A percentile compares a stretch with the other conserved stretches of the same genome.
Evolutionary conservation across 305 asterid species (phyloP).

Genomic region (Fraxinus floribunda): DNA sequence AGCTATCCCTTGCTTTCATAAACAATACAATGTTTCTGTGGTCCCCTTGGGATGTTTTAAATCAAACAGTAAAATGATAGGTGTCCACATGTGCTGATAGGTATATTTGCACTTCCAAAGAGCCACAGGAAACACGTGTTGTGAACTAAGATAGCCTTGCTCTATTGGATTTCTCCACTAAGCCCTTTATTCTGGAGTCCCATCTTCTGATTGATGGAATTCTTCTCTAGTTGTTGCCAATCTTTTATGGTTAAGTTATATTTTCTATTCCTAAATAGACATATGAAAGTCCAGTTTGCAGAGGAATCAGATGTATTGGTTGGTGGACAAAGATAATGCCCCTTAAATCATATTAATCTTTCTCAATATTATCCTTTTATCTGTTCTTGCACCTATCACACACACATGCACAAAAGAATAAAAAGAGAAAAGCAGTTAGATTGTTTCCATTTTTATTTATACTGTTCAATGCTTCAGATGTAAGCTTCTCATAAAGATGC

Average conservation of each 20-base stretch:
- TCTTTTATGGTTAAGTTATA: neutral
- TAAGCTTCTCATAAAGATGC: neutral
- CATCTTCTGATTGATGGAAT: slow-evolving; percentile 14
- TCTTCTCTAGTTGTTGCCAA: neutral
- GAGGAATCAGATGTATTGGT: slow-evolving; percentile 10
- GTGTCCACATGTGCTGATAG: neutral
- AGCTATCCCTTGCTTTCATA: neutral
- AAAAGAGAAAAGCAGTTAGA: too few relatives aligned
- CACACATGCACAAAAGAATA: too few relatives aligned
- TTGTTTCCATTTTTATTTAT: too few relatives aligned
- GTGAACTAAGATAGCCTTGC: slow-evolving; percentile 7
- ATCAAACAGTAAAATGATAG: neutral
- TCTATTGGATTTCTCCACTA: neutral
- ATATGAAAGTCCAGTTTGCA: neutral
- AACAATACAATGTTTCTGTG: neutral
- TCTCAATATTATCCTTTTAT: neutral
- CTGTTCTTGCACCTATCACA: too few relatives aligned
- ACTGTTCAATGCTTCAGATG: too few relatives aligned
- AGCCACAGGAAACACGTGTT: neutral
- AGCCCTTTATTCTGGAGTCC: slow-evolving; percentile 5
- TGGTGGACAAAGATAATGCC: neutral
- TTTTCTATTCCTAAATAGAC: neutral
- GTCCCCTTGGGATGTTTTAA: neutral
- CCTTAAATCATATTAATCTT: neutral
- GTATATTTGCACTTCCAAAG: neutral